Base-by-base conservation (phyloP, 2,329 filamentous ascomycete genomes). In the Xylariaceae sp. region DNA sequence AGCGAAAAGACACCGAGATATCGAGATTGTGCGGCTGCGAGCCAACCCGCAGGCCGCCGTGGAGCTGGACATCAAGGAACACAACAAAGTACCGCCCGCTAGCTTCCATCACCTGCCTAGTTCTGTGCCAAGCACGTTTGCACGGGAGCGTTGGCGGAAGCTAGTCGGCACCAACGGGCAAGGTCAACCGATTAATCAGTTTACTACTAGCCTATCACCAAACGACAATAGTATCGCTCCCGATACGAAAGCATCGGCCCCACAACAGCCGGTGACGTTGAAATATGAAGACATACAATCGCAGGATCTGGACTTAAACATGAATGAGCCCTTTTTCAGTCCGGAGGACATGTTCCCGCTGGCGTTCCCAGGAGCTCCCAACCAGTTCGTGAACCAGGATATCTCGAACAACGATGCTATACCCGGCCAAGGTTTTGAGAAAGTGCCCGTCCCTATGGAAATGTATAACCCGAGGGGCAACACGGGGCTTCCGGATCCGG, bases 141-240 rank as follows among this genome's bases (percentile, higher is more conserved):
- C 80, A n/a, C 73, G 77, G 15, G 76, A 81, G 9, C 76, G 75
- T 37, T 86, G 83, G 83, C 75, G 80, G 45, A 72, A 74, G 48
- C 69, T 85, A 6, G 74, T 85, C 4, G 72, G 74, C 13, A 57
- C 69, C 64, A 69, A 37, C 66, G 57, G 9, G 59, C 69, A 13
- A 60, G 67, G 39, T 62, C 65, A 13, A 60, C 59, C 64, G 67
- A 51, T 61, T 67, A n/a, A 15, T n/a, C 18, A 39, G 17, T 18
- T 30, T 30, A 30, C 23, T 30, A 30, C 18, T 15, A 13, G 50
- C 17, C n/a, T 47, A 13, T 53, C 15, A 7, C 23, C 4, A 5
- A 30, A 5, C 23, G 37, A 55, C 52, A 42, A n/a, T 52, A 57
- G n/a, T 37, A 55, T 39, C 39, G 34, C 55, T 13, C 23, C 49